These are phyloP conservation scores for Kandelia obovata DNA, from an alignment of 345 rosid species.

Conservation along the genomic window DNA sequence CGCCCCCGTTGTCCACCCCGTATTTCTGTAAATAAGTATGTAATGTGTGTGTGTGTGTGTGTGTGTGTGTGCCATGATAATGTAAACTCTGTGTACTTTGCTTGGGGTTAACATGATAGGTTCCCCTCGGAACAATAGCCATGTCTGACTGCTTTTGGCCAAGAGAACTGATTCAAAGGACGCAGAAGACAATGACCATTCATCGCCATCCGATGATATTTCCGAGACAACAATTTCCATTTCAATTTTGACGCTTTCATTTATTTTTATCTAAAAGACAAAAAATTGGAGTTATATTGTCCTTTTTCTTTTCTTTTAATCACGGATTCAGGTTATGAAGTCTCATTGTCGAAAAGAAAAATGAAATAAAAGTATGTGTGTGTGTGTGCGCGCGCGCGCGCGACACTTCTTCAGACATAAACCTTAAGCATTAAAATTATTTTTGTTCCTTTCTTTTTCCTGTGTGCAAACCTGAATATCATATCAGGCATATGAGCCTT, in stretches of 20 bases:
- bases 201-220: conserved; percentile 56
- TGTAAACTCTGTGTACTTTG: conserved; percentile 14
- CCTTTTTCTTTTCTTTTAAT: too few relatives aligned
- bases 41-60: not conserved
- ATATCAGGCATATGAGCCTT: too few relatives aligned
- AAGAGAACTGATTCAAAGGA: conserved; percentile 69
- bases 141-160: conserved; percentile 58
- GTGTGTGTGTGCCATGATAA: not conserved
- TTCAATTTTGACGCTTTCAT: not conserved
- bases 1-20: not conserved
- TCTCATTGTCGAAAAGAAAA: too few relatives aligned
- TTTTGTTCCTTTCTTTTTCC: too few relatives aligned
- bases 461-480: too few relatives aligned
- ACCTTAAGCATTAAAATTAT: too few relatives aligned
- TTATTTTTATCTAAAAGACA: too few relatives aligned
- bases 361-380: too few relatives aligned
- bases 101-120: conserved; percentile 42
- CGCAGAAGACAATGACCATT: conserved; percentile 53
- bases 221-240: conserved; percentile 33
- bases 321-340: too few relatives aligned
- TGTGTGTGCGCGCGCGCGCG: too few relatives aligned
- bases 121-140: conserved; percentile 75
- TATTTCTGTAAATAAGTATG: not conserved
- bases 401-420: too few relatives aligned
- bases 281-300: too few relatives aligned